A percentile compares a stretch with the other conserved stretches of the same genome.
These are phyloP conservation scores for Calamus simplicifolius DNA, from an alignment of 176 grass and related monocot genomes.

Conservation along the genomic window DNA sequence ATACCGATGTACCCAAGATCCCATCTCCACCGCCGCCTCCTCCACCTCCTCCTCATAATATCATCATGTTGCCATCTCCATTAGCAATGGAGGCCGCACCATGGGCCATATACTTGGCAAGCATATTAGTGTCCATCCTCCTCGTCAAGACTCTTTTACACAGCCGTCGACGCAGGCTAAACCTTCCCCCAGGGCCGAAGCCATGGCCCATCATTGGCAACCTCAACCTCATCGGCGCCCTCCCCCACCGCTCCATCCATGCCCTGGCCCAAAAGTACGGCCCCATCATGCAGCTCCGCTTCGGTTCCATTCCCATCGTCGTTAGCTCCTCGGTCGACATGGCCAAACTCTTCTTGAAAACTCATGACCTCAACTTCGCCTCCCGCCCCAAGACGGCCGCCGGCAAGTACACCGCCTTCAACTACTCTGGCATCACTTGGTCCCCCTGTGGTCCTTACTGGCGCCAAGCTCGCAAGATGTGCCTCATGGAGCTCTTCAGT, in stretches of 20 bases:
- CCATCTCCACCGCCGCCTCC: too few relatives aligned
- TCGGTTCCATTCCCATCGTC: slow-evolving; percentile 55
- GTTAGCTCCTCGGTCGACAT: slow-evolving; percentile 61
- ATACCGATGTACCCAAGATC: too few relatives aligned
- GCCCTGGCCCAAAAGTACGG: slow-evolving; percentile 45
- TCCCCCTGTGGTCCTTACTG: slow-evolving; percentile 69
- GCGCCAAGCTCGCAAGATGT: slow-evolving; percentile 71
- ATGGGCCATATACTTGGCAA: slow-evolving; percentile 31
- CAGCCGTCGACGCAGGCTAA: slow-evolving; percentile 26
- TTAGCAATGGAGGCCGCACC: slow-evolving; percentile 36
- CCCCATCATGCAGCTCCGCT: slow-evolving; percentile 39
- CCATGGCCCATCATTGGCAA: slow-evolving; percentile 70
- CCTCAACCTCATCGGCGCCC: slow-evolving; percentile 52
- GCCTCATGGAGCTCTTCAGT: slow-evolving; percentile 83
- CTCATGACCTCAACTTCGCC: slow-evolving; percentile 54
- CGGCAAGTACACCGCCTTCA: slow-evolving; percentile 69
- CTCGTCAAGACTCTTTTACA: slow-evolving; percentile 7
- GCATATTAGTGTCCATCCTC: slow-evolving; percentile 30
- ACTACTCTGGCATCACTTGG: slow-evolving; percentile 72
- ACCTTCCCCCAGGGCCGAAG: slow-evolving; percentile 57
- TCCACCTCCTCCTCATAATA: too few relatives aligned
- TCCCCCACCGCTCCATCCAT: slow-evolving; percentile 70
- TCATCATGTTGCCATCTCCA: too few relatives aligned
- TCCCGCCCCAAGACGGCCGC: slow-evolving; percentile 52
- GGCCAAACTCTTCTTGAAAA: slow-evolving; percentile 70